Percentiles rank a stretch among this genome's conserved stretches.
These are phyloP conservation scores for Eucalyptus pauciflora DNA, from an alignment of 345 rosid species.

Conservation along the genomic window DNA sequence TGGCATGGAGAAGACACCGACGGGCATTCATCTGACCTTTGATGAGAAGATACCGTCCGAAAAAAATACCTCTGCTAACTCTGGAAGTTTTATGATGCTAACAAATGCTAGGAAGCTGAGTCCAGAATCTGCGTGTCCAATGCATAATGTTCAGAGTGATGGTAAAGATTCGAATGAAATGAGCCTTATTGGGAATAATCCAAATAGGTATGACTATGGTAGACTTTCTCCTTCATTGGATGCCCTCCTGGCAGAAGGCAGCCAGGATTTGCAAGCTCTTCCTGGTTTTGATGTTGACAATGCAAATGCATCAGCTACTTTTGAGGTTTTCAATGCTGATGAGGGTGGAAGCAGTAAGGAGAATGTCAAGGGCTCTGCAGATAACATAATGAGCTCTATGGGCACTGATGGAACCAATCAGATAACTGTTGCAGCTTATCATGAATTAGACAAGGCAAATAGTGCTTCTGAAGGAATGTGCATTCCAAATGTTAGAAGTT, in stretches of 20 bases:
- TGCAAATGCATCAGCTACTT: background rate
- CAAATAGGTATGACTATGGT: constrained; percentile 50
- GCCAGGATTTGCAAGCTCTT: constrained; percentile 9
- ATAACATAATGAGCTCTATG: constrained; percentile 2
- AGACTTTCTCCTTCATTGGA: constrained; percentile 61
- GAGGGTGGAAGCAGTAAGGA: background rate
- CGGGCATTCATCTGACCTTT: constrained; percentile 5
- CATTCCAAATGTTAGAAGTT: background rate
- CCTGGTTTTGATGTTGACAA: constrained; percentile 8
- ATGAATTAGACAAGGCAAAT: constrained; percentile 9
- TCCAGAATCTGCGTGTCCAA: constrained; percentile 7
- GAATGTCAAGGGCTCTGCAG: background rate
- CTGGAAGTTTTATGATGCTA: constrained; percentile 53
- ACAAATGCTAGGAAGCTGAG: constrained; percentile 35
- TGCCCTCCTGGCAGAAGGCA: constrained; percentile 53
- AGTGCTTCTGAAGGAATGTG: background rate
- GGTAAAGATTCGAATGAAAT: constrained; percentile 75
- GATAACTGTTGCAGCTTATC: constrained; percentile 2
- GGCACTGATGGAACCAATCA: constrained; percentile 9
- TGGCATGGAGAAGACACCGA: constrained; percentile 48
- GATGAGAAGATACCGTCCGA: constrained; percentile 51
- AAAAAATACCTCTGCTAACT: constrained; percentile 20
- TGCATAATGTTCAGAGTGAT: constrained; percentile 26
- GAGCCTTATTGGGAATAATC: constrained; percentile 73
- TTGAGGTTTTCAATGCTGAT: constrained; percentile 4